Evolutionary conservation across 805 yeast species (phyloP).

Genomic region (Brettanomyces custersianus): DNA sequence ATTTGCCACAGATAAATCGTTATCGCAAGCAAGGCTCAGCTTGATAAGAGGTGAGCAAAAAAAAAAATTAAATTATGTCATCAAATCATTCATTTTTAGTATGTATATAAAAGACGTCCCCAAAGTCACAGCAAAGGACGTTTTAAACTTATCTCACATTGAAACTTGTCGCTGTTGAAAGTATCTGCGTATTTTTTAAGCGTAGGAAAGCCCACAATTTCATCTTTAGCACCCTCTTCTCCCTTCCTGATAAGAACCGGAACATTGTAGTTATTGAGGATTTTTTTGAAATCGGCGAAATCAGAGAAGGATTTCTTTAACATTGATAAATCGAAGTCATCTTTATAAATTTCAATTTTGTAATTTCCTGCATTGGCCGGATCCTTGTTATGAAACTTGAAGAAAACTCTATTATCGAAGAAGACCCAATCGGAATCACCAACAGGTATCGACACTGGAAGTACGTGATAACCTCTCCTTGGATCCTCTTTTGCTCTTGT

Average conservation of each 20-base stretch:
- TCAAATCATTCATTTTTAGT: too few species aligned
- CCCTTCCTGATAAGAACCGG: conserved; percentile 3
- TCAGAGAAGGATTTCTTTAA: neutral
- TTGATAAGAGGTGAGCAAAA: too few species aligned
- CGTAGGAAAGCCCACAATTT: conserved; percentile 6
- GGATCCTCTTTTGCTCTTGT: neutral
- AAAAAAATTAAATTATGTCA: too few species aligned
- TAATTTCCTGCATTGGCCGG: neutral
- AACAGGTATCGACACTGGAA: neutral
- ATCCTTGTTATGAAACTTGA: conserved; percentile 1
- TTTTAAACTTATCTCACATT: neutral
- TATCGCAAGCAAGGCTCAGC: too few species aligned
- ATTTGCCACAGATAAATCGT: too few species aligned
- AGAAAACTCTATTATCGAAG: conserved; percentile 7
- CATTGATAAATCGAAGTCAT: neutral
- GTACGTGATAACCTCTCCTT: neutral
- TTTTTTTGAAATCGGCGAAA: neutral
- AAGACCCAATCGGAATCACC: conserved; percentile 4
- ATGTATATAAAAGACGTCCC: too few species aligned
- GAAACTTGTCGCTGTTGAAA: neutral
- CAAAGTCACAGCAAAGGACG: neutral
- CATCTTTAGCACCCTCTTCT: neutral
- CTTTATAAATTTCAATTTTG: conserved; percentile 1
- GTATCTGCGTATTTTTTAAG: neutral
- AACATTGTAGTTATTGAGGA: conserved; percentile 2